These are phyloP conservation scores for Eutreptiella sp. DNA, from an alignment of 208 protist genomes.

Conservation along the genomic window DNA sequence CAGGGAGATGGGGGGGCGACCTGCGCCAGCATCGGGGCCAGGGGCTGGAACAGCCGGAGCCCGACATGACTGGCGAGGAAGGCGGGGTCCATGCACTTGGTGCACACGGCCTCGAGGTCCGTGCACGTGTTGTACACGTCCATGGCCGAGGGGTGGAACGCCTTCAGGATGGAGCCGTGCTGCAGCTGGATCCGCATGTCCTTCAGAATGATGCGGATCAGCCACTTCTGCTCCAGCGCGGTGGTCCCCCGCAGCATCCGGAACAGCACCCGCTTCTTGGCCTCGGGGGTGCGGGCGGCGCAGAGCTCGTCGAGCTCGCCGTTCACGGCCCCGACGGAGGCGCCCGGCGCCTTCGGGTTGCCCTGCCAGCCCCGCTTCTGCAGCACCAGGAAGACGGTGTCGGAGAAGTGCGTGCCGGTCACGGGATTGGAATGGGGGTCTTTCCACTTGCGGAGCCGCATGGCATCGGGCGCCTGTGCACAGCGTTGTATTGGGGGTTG, in stretches of 20 bases:
- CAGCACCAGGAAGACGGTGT: constrained; percentile 44
- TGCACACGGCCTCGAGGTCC: constrained; percentile 47
- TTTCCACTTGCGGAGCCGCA: constrained; percentile 45
- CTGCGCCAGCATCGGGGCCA: constrained; percentile 53
- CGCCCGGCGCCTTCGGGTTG: background rate
- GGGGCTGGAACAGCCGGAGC: constrained; percentile 44
- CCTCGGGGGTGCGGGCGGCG: background rate
- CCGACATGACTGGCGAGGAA: constrained; percentile 19
- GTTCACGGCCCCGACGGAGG: constrained; percentile 46
- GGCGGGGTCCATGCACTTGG: constrained; percentile 40
- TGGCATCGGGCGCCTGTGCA: constrained; percentile 39
- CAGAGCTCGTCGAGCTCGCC: constrained; percentile 35
- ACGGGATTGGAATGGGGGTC: constrained; percentile 38
- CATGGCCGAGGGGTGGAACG: constrained; percentile 50
- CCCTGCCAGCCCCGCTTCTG: constrained; percentile 32
- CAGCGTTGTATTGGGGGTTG: background rate
- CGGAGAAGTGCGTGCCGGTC: constrained; percentile 43
- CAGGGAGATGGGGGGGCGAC: constrained; percentile 23
- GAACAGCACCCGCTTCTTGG: constrained; percentile 34
- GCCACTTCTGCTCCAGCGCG: constrained; percentile 54
- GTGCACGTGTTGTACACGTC: constrained; percentile 44
- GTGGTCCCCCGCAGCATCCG: constrained; percentile 36
- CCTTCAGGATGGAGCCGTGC: constrained; percentile 41
- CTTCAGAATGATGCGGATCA: constrained; percentile 57
- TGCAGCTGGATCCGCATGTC: constrained; percentile 47